A percentile compares a stretch with the other conserved stretches of the same genome.
Evolutionary conservation across 2,329 filamentous ascomycete species (phyloP).

Genomic region (Xylariales sp.): DNA sequence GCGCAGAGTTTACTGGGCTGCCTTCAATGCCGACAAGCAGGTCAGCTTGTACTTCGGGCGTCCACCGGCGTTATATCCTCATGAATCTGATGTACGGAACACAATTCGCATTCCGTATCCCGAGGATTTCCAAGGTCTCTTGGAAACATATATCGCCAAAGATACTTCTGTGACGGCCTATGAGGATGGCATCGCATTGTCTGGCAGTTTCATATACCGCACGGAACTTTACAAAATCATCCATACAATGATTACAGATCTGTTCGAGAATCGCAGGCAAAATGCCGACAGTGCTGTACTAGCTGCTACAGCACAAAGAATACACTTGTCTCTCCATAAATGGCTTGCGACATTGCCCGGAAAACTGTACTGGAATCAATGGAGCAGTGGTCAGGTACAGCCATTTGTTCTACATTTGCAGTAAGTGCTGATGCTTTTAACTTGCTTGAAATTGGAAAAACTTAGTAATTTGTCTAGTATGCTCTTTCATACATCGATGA

Average conservation of each 20-base stretch:
- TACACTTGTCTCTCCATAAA: constrained; percentile 41
- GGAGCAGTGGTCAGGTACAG: constrained; percentile 42
- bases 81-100: constrained; percentile 44
- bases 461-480: constrained; percentile 21
- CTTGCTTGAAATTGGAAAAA: not conserved
- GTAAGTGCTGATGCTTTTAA: constrained; percentile 14
- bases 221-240: constrained; percentile 44
- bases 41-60: constrained; percentile 47
- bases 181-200: constrained; percentile 39
- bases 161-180: constrained; percentile 38
- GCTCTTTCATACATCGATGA: constrained; percentile 47
- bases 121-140: constrained; percentile 40
- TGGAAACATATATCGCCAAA: constrained; percentile 43
- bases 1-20: constrained; percentile 45
- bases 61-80: constrained; percentile 43
- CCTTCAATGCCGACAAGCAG: constrained; percentile 46
- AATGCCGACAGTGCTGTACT: constrained; percentile 35
- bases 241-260: constrained; percentile 45
- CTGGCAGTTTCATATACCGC: constrained; percentile 41
- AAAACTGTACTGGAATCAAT: constrained; percentile 46
- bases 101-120: constrained; percentile 45
- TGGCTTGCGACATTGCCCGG: constrained; percentile 41
- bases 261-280: constrained; percentile 42
- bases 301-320: constrained; percentile 36
- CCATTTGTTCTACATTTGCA: constrained; percentile 43